Conservation (phyloP, 352 stramenopile species). For the Phytophthora boehmeriae region DNA sequence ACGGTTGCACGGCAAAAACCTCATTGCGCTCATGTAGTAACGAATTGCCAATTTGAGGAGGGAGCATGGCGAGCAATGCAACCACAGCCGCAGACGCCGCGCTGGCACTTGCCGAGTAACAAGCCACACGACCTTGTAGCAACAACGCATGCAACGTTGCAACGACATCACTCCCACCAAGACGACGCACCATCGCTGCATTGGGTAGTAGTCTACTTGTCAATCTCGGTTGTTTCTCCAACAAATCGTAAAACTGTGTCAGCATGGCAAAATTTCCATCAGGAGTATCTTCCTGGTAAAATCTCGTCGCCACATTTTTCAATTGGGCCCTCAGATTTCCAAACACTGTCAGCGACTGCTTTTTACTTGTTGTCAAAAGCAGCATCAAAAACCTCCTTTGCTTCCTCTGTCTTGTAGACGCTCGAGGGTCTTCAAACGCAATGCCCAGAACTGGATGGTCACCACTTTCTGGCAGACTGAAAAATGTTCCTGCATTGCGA, state of each 20-base stretch:
- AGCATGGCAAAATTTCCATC: constrained; percentile 38
- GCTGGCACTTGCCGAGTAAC: constrained; percentile 67
- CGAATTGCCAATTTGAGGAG: constrained; percentile 36
- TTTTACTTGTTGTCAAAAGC: constrained; percentile 18
- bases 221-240: constrained; percentile 53
- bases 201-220: constrained; percentile 49
- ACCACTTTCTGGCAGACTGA: constrained; percentile 36
- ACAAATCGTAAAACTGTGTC: constrained; percentile 29
- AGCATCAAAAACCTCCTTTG: constrained; percentile 57
- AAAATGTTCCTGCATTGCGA: constrained; percentile 47
- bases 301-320: constrained; percentile 26
- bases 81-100: constrained; percentile 58
- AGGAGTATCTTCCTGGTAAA: constrained; percentile 35
- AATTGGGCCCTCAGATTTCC: constrained; percentile 49
- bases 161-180: constrained; percentile 64
- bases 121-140: constrained; percentile 78
- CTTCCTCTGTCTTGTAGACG: constrained; percentile 46
- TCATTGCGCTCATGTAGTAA: constrained; percentile 29
- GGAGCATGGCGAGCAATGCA: constrained; percentile 58
- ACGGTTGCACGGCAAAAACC: constrained; percentile 58
- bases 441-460: constrained; percentile 47
- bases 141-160: constrained; percentile 72
- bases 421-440: constrained; percentile 46
- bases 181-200: constrained; percentile 47
- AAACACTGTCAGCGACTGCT: constrained; percentile 22